Conservation (phyloP, 2,329 filamentous ascomycete species). For the Fusarium begoniae region DNA sequence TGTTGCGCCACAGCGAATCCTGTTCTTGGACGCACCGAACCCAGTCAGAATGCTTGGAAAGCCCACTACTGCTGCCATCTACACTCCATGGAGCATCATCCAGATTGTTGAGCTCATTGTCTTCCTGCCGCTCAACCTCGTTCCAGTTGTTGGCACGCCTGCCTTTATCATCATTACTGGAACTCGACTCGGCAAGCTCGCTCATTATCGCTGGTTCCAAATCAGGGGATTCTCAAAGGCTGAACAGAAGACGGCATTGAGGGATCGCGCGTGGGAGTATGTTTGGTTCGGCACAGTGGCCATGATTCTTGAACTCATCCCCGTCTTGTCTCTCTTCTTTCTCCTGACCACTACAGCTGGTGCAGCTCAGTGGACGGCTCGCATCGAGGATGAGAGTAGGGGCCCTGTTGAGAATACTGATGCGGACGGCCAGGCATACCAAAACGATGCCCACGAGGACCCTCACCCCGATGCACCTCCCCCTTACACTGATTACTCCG, state of each 20-base stretch:
- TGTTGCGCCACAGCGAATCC: slow-evolving; percentile 71
- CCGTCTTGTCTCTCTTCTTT: slow-evolving; percentile 92
- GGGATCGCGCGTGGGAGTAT: slow-evolving; percentile 79
- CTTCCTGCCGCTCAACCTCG: slow-evolving; percentile 84
- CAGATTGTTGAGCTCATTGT: slow-evolving; percentile 87
- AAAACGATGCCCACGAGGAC: slow-evolving; percentile 23
- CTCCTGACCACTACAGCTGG: slow-evolving; percentile 87
- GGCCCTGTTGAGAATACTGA: slow-evolving; percentile 18
- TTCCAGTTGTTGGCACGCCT: slow-evolving; percentile 83
- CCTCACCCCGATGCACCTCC: slow-evolving; percentile 37
- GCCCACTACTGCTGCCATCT: slow-evolving; percentile 78
- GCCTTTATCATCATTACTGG: slow-evolving; percentile 90
- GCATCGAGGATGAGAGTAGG: slow-evolving; percentile 71
- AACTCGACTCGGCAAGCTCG: slow-evolving; percentile 84
- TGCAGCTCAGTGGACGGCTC: slow-evolving; percentile 85
- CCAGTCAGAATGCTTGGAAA: slow-evolving; percentile 85
- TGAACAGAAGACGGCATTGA: slow-evolving; percentile 76
- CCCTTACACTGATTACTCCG: slow-evolving; percentile 47
- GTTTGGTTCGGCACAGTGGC: slow-evolving; percentile 92
- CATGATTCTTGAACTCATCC: slow-evolving; percentile 86
- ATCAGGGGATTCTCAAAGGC: slow-evolving; percentile 78
- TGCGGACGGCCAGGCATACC: slow-evolving; percentile 5
- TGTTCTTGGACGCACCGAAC: slow-evolving; percentile 73
- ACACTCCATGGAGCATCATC: slow-evolving; percentile 88
- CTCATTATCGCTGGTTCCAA: slow-evolving; percentile 91